Evolutionary conservation across 768 basidiomycete species (phyloP).

Genomic region (Termitomyces sp.): DNA sequence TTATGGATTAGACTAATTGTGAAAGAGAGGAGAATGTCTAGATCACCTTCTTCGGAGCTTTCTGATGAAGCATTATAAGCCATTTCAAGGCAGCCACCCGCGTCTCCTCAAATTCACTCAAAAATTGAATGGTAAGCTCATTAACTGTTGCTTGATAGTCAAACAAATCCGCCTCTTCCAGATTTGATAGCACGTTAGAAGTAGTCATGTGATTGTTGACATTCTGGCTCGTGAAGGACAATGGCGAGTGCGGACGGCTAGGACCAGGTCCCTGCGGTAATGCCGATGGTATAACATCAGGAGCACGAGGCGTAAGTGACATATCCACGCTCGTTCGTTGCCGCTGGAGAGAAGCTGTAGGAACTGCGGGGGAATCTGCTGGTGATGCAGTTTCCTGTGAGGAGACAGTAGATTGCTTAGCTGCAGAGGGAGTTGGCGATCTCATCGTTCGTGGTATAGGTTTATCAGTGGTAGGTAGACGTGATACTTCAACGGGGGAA

Average conservation of each 20-base stretch:
- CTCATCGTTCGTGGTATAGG: slow-evolving; percentile 33
- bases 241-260: slow-evolving; percentile 62
- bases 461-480: slow-evolving; percentile 23
- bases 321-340: slow-evolving; percentile 31
- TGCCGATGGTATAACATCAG: slow-evolving; percentile 23
- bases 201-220: slow-evolving; percentile 27
- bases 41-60: slow-evolving; percentile 87
- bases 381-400: slow-evolving; percentile 42
- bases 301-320: slow-evolving; percentile 29
- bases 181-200: slow-evolving; percentile 15
- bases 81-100: slow-evolving; percentile 94
- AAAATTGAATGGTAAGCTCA: slow-evolving; percentile 86
- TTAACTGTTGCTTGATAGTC: slow-evolving; percentile 93
- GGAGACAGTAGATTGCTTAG: slow-evolving; percentile 44
- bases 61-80: slow-evolving; percentile 98
- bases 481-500: slow-evolving; percentile 50
- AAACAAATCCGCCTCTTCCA: slow-evolving; percentile 66
- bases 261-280: slow-evolving; percentile 19
- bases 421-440: slow-evolving; percentile 53
- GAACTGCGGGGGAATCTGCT: slow-evolving; percentile 22
- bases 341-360: slow-evolving; percentile 16
- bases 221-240: slow-evolving; percentile 39
- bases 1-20: not conserved
- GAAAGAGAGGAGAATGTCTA: not conserved
- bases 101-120: slow-evolving; percentile 96